Evolutionary conservation across 139 green algal genomes (phyloP).

Genomic region (Chlamydomonas sphaeroides): DNA sequence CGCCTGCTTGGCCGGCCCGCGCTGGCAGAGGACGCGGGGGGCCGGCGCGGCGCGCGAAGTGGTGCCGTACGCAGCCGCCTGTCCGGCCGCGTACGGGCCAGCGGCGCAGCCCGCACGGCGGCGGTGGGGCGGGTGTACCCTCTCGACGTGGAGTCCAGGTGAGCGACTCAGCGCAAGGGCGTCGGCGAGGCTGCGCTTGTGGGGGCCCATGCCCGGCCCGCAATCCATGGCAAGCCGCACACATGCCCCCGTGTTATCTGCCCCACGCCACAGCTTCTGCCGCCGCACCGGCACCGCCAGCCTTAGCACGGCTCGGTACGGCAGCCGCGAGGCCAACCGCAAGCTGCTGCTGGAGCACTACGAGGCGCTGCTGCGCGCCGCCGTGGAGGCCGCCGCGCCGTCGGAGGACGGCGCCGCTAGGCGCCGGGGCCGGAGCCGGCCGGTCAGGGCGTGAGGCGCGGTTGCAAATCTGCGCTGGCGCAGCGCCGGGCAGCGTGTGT

Average conservation of each 20-base stretch:
- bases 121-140: not conserved
- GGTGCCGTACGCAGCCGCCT: slow-evolving; percentile 6
- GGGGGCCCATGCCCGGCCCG: not conserved
- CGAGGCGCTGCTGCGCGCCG: slow-evolving; percentile 1
- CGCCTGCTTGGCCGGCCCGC: slow-evolving; percentile 1
- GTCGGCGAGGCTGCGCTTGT: no score
- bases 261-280: not conserved
- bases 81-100: not conserved
- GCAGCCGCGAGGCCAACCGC: slow-evolving; percentile 37
- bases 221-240: not conserved
- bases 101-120: not conserved
- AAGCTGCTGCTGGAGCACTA: slow-evolving; percentile 39
- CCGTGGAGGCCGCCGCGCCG: not conserved
- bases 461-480: no score
- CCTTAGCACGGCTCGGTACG: slow-evolving; percentile 14
- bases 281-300: slow-evolving; percentile 6
- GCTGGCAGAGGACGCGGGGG: not conserved
- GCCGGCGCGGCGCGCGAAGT: not conserved
- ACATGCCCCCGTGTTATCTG: not conserved
- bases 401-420: no score
- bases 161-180: no score
- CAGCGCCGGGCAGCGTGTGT: no score
- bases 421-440: no score
- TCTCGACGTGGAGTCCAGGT: slow-evolving; percentile 20
- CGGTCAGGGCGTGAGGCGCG: no score